Percentiles rank a stretch among this genome's conserved stretches.
These are phyloP conservation scores for Boletus rubroflammeus DNA, from an alignment of 768 basidiomycete species.

Conservation along the genomic window DNA sequence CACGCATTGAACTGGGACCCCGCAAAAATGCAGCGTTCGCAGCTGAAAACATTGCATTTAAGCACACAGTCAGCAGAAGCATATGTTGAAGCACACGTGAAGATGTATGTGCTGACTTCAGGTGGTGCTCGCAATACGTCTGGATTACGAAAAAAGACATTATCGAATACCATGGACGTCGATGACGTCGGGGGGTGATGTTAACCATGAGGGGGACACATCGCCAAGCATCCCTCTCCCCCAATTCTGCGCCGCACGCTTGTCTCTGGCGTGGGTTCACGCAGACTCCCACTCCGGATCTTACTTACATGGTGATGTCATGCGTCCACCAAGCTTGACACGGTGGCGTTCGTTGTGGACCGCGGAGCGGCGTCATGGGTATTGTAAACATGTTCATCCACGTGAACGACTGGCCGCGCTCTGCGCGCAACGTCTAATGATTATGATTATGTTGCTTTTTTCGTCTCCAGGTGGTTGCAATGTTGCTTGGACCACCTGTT, in stretches of 20 bases:
- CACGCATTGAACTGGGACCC: neutral
- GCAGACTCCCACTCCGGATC: slow-evolving; percentile 7
- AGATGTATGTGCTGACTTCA: slow-evolving; percentile 30
- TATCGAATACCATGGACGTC: neutral
- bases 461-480: neutral
- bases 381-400: neutral
- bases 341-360: neutral
- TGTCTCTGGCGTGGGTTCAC: neutral
- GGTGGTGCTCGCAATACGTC: neutral
- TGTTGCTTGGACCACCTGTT: neutral
- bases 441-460: slow-evolving; percentile 1
- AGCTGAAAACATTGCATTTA: slow-evolving; percentile 27
- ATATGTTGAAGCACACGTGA: slow-evolving; percentile 36
- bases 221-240: neutral
- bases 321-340: neutral
- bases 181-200: slow-evolving; percentile 11
- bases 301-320: neutral
- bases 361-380: neutral
- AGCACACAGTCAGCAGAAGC: slow-evolving; percentile 27
- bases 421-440: neutral
- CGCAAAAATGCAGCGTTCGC: slow-evolving; percentile 21
- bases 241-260: neutral
- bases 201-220: neutral
- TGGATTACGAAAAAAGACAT: neutral
- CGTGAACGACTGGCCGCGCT: neutral